Evolutionary conservation across 2,329 filamentous ascomycete species (phyloP).

Genomic region (Sporothrix euskadiensis): DNA sequence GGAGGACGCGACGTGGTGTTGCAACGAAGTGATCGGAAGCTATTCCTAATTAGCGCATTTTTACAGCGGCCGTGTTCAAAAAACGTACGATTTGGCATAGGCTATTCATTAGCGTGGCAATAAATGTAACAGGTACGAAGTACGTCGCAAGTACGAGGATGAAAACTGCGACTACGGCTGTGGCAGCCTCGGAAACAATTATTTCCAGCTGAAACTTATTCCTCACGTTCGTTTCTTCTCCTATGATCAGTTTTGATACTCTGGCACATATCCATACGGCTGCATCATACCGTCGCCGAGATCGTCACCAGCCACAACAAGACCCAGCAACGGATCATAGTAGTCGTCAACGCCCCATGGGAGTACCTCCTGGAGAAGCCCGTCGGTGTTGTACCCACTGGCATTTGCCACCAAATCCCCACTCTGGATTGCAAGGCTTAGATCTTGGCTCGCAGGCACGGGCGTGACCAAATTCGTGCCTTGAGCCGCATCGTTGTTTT

Average conservation of each 20-base stretch:
- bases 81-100: conserved; percentile 10
- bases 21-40: neutral
- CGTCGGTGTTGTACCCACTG: neutral
- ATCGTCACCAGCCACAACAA: neutral
- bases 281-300: neutral
- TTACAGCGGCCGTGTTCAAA: neutral
- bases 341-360: neutral
- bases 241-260: neutral
- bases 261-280: neutral
- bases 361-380: neutral
- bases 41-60: neutral
- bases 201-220: neutral
- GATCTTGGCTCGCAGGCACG: neutral
- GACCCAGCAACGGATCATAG: neutral
- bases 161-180: too few species aligned
- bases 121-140: too few species aligned
- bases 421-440: neutral
- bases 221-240: neutral
- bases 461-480: neutral
- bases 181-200: too few species aligned
- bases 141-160: too few species aligned
- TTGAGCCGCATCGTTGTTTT: neutral
- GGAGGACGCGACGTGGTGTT: neutral
- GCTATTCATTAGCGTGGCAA: neutral
- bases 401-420: neutral